Conservation (phyloP, 2,329 filamentous ascomycete genomes). For the Lasiodiplodia sp. region DNA sequence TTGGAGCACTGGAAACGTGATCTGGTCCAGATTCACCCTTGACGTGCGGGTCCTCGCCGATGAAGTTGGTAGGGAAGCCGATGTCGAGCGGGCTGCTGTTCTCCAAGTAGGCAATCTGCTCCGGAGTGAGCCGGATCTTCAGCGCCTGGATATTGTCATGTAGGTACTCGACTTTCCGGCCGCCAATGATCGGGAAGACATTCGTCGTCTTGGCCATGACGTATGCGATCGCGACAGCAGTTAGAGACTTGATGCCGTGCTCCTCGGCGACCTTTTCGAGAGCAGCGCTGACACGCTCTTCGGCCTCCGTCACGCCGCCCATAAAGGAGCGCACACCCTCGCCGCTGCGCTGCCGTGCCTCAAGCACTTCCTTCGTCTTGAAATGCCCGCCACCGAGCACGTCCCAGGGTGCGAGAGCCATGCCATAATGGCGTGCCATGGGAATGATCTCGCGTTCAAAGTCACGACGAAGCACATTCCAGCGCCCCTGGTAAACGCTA, state of each 20-base stretch:
- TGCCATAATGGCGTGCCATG: conserved; percentile 52
- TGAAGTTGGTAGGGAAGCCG: conserved; percentile 71
- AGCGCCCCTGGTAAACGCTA: conserved; percentile 51
- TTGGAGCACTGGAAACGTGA: not conserved
- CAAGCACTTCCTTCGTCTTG: conserved; percentile 52
- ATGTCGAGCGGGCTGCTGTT: conserved; percentile 66
- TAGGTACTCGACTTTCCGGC: conserved; percentile 73
- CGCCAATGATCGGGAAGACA: conserved; percentile 76
- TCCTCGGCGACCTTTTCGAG: conserved; percentile 67
- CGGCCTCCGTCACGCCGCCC: too few relatives aligned
- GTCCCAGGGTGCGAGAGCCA: conserved; percentile 63
- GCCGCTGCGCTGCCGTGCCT: conserved; percentile 29
- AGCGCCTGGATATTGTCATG: conserved; percentile 74
- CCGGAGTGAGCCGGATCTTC: conserved; percentile 62
- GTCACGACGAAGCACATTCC: conserved; percentile 51
- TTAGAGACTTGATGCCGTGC: conserved; percentile 49
- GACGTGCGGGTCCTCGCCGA: conserved; percentile 39
- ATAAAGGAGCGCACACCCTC: conserved; percentile 48
- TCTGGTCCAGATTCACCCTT: not conserved
- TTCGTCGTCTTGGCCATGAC: conserved; percentile 70
- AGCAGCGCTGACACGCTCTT: conserved; percentile 61
- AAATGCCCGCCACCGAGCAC: conserved; percentile 51
- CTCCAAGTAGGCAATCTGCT: conserved; percentile 73
- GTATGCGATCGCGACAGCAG: conserved; percentile 70
- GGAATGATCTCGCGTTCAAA: conserved; percentile 56